Evolutionary conservation across 306 rosid species (phyloP), one percentile per base, ranked within the genome.

Genomic region (Vigna mungo): DNA sequence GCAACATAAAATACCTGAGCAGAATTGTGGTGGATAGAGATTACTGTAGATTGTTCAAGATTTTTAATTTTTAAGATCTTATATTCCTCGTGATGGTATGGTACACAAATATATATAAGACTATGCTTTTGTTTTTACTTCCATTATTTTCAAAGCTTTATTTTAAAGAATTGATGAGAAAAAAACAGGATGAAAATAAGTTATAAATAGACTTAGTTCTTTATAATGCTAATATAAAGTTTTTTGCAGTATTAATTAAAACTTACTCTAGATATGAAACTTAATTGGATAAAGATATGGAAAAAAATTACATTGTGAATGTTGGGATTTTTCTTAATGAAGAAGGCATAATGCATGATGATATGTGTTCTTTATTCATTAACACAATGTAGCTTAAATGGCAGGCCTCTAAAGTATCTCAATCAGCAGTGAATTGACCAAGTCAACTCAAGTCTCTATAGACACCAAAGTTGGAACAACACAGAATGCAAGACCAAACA

Each of bases 351-450:
- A 37, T 63, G 49, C 69, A 37, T 63, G 39, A 17, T 36, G 3
- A 36, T 36, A 16, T 61, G 36, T 63, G n/a, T 64, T 10, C 32
- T 64, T 39, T 37, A n/a, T 64, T 10, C 30, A 17, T 18, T 37
- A 39, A 17, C 9, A 37, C 18, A 39, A 37, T 37, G 17, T 18
- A 39, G 32, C 10, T 39, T 37, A 7, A 17, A 39, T 37, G 4
- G 30, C 70, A 64, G 49, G 70, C 49, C 51, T 17, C 51, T 39
- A 49, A 64, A 37, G n/a, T 64, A 64, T 39, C 51, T 39, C 4
- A 64, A 39, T 37, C 70, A 64, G 70, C 70, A 18, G 10, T 64
- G 51, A 63, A 63, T n/a, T 36, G n/a, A 39, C 30, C 4, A 18
- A 39, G 25, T 39, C 51, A 64, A 39, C 51, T 37, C 30, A 37